A percentile compares a stretch with the other conserved stretches of the same genome.
phyloP scores from a whole-genome alignment of 2,329 filamentous ascomycete genomes.

The Epichloe coenophiala region DNA sequence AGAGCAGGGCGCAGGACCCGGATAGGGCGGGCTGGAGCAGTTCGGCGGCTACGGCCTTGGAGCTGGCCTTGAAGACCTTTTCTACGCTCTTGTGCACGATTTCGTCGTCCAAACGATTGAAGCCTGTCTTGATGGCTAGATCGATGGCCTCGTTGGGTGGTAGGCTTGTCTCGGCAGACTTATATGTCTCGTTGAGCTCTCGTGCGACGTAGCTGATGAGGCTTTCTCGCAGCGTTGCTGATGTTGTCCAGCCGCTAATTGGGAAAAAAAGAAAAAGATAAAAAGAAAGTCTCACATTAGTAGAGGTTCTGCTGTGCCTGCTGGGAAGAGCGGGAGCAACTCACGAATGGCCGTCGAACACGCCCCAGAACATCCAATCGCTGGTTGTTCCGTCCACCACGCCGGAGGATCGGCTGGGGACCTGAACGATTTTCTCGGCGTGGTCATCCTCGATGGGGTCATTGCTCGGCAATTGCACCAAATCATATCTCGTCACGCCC shows the following conservation, averaged over 20 bases:
- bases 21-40: constrained; percentile 84
- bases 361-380: constrained; percentile 99
- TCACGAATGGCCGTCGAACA: constrained; percentile 93
- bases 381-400: constrained; percentile 28
- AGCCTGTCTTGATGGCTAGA: constrained; percentile 81
- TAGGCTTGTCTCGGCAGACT: constrained; percentile 46
- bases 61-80: constrained; percentile 78
- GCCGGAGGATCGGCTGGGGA: constrained; percentile 44
- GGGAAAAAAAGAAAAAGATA: constrained; percentile 5
- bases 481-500: constrained; percentile 87
- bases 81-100: constrained; percentile 89
- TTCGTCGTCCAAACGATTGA: constrained; percentile 78
- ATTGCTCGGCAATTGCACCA: constrained; percentile 90
- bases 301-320: too few species aligned
- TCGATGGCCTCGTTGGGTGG: constrained; percentile 76
- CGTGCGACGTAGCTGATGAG: constrained; percentile 86
- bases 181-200: constrained; percentile 87
- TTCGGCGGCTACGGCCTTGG: constrained; percentile 83
- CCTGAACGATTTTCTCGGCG: constrained; percentile 92
- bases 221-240: constrained; percentile 83
- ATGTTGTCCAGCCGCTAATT: constrained; percentile 90
- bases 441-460: constrained; percentile 98
- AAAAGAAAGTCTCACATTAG: neutral
- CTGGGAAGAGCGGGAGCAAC: constrained; percentile 16
- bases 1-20: constrained; percentile 91